Conservation (phyloP, 176 grass and related monocot genomes). For the Chrysopogon serrulatus region DNA sequence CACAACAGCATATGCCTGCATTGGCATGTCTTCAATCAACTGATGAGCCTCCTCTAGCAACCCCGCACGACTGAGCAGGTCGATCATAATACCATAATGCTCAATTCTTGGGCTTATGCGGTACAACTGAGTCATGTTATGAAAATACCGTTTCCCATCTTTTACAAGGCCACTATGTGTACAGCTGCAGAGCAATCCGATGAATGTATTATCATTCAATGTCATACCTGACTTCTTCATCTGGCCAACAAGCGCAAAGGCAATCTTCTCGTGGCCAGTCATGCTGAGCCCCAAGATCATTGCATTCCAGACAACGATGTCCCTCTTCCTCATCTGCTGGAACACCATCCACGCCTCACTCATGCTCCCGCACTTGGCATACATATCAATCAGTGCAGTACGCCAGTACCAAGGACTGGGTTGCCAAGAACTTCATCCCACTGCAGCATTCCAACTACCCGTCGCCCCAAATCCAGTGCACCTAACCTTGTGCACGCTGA, state of each 20-base stretch:
- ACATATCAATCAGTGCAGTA: slow-evolving; percentile 67
- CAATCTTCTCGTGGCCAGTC: slow-evolving; percentile 44
- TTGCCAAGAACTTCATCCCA: slow-evolving; percentile 47
- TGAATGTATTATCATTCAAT: slow-evolving; percentile 62
- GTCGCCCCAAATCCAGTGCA: slow-evolving; percentile 46
- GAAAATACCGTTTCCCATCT: slow-evolving; percentile 49
- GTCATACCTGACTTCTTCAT: slow-evolving; percentile 43
- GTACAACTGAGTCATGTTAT: slow-evolving; percentile 38
- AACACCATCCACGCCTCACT: slow-evolving; percentile 49
- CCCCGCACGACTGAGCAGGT: slow-evolving; percentile 62
- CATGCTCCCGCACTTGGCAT: slow-evolving; percentile 58
- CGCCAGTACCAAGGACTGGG: slow-evolving; percentile 54
- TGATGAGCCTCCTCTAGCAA: slow-evolving; percentile 51
- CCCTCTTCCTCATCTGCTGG: slow-evolving; percentile 44
- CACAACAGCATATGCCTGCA: slow-evolving; percentile 58
- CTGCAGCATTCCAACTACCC: slow-evolving; percentile 12
- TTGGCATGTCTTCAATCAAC: slow-evolving; percentile 54
- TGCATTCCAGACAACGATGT: slow-evolving; percentile 64
- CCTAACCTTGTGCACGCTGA: slow-evolving; percentile 56
- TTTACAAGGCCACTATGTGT: slow-evolving; percentile 59
- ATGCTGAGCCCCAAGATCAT: slow-evolving; percentile 63
- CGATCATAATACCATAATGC: slow-evolving; percentile 69
- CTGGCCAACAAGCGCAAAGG: slow-evolving; percentile 45
- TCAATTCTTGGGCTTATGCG: slow-evolving; percentile 49
- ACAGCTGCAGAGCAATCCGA: slow-evolving; percentile 60